These are phyloP conservation scores for Acanthamoeba healyi DNA, from an alignment of 208 protist species.

Conservation along the genomic window DNA sequence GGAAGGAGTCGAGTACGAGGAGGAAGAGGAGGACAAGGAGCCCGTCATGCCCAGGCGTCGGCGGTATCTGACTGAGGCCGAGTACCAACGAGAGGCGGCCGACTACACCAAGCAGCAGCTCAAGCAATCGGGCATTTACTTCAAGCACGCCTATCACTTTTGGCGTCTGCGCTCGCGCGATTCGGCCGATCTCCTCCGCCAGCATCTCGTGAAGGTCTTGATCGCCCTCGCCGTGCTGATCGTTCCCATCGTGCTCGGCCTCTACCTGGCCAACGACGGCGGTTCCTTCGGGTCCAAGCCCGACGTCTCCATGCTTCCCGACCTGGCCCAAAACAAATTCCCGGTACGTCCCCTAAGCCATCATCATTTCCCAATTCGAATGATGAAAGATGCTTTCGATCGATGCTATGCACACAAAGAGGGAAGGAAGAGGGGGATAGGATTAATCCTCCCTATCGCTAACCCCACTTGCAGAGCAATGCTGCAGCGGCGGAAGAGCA, in stretches of 20 bases:
- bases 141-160: conserved; percentile 58
- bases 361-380: not conserved
- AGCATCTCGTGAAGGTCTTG: conserved; percentile 41
- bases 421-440: not conserved
- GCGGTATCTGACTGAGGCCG: conserved; percentile 13
- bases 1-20: not conserved
- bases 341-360: not conserved
- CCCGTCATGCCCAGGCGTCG: not conserved
- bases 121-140: conserved; percentile 67
- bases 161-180: conserved; percentile 24
- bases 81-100: conserved; percentile 17
- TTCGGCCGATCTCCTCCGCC: not conserved
- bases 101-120: conserved; percentile 49
- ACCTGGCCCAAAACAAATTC: conserved; percentile 17
- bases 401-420: not conserved
- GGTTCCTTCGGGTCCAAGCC: conserved; percentile 13
- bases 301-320: conserved; percentile 70
- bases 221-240: conserved; percentile 51
- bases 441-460: not conserved
- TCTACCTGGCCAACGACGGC: conserved; percentile 30
- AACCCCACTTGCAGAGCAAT: not conserved
- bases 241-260: conserved; percentile 44
- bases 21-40: conserved; percentile 9
- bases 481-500: not conserved
- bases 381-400: not conserved